phyloP scores from a whole-genome alignment of 192 early-diverging fungal species.

The Mycoemilia scoparia region DNA sequence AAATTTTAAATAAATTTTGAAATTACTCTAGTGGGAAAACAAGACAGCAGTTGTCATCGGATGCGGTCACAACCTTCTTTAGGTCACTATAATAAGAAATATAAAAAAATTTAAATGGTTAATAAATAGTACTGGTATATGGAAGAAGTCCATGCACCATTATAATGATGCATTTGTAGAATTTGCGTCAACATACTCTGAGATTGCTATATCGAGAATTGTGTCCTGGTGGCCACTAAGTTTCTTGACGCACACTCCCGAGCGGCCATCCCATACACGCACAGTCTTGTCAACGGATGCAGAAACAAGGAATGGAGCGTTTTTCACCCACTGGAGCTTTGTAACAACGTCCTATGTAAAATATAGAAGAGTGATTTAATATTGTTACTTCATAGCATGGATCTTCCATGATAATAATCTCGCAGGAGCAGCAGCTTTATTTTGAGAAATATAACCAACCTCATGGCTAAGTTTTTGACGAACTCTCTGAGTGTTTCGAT shows the following conservation, averaged over 20 bases:
- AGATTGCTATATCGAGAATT: constrained; percentile 65
- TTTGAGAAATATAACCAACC: no score
- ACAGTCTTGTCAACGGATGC: constrained; percentile 68
- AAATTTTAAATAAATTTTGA: no score
- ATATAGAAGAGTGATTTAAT: constrained; percentile 10
- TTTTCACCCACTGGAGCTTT: constrained; percentile 44
- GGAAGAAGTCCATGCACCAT: no score
- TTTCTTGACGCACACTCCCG: constrained; percentile 52
- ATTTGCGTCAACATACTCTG: constrained; percentile 42
- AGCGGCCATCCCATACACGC: constrained; percentile 79
- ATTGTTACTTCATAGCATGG: constrained; percentile 1
- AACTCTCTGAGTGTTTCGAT: constrained; percentile 61
- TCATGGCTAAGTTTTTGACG: constrained; percentile 69
- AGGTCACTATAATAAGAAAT: no score
- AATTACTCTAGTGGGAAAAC: no score
- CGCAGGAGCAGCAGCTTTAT: no score
- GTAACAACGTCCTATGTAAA: constrained; percentile 81
- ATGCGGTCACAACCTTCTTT: constrained; percentile 49
- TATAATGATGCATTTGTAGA: neutral
- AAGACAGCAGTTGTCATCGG: constrained; percentile 67
- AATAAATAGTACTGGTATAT: no score
- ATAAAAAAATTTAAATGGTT: no score
- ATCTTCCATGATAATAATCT: no score
- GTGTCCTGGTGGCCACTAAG: constrained; percentile 76
- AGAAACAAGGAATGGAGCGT: constrained; percentile 49